Conservation (phyloP, 2,329 filamentous ascomycete species). For the Leptographium wingfieldii region DNA sequence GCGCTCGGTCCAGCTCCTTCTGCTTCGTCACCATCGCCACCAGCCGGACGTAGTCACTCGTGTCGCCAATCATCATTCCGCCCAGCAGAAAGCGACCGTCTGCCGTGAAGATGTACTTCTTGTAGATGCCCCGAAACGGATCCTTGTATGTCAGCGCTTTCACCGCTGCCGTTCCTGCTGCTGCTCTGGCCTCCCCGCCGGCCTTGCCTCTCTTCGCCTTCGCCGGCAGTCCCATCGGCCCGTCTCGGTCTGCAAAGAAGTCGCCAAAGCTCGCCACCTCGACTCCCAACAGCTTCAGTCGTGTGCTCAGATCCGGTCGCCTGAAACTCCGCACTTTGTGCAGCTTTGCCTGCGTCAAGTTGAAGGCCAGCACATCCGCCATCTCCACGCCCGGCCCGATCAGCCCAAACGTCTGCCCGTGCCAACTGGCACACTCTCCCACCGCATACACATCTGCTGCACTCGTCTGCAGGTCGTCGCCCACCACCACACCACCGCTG, state of each 20-base stretch:
- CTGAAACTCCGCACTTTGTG: conserved; percentile 39
- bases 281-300: conserved; percentile 78
- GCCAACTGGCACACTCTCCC: conserved; percentile 84
- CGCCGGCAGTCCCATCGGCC: conserved; percentile 60
- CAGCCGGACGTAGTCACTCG: conserved; percentile 78
- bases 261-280: conserved; percentile 90
- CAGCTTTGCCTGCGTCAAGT: conserved; percentile 69
- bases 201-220: conserved; percentile 19
- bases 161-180: conserved; percentile 37
- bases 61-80: conserved; percentile 97
- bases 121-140: conserved; percentile 79
- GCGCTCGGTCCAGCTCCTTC: conserved; percentile 64
- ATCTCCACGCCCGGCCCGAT: conserved; percentile 87
- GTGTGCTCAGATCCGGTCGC: conserved; percentile 77
- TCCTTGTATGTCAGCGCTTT: conserved; percentile 83
- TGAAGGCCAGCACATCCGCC: conserved; percentile 85
- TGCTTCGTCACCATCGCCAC: conserved; percentile 78
- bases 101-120: conserved; percentile 82
- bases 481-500: conserved; percentile 63
- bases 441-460: conserved; percentile 67
- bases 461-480: conserved; percentile 56
- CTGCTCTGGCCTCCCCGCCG: conserved; percentile 14
- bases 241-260: conserved; percentile 82
- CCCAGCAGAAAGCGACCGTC: conserved; percentile 84
- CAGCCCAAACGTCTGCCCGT: conserved; percentile 74